Conservation (phyloP, 2,329 filamentous ascomycete species). For the Diaporthe destruens region DNA sequence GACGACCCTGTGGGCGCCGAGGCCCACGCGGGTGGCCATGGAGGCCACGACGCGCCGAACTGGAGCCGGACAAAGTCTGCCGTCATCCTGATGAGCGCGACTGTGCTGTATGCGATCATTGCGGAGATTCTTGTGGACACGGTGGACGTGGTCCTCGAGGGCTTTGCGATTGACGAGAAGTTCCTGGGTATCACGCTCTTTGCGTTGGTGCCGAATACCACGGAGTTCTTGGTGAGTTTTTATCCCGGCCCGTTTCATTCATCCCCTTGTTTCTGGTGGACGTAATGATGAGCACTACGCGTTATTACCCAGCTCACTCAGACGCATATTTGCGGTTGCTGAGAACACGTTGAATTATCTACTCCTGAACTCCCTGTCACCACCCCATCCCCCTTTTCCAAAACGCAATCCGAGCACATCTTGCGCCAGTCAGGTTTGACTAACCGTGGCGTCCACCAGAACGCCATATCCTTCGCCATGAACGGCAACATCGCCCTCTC, state of each 20-base stretch:
- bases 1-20: slow-evolving; percentile 57
- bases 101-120: slow-evolving; percentile 93
- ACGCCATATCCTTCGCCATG: slow-evolving; percentile 99
- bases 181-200: slow-evolving; percentile 97
- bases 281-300: slow-evolving; percentile 40
- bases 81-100: slow-evolving; percentile 88
- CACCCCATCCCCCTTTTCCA: background rate
- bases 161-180: slow-evolving; percentile 94
- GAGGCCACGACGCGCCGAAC: slow-evolving; percentile 97
- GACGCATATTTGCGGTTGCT: slow-evolving; percentile 35
- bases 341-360: slow-evolving; percentile 37
- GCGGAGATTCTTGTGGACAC: slow-evolving; percentile 97
- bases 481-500: slow-evolving; percentile 98
- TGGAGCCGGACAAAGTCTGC: slow-evolving; percentile 95
- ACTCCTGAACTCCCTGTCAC: slow-evolving; percentile 38
- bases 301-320: slow-evolving; percentile 43
- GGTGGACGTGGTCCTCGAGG: slow-evolving; percentile 94
- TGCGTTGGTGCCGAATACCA: slow-evolving; percentile 96
- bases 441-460: slow-evolving; percentile 65
- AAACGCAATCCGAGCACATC: background rate
- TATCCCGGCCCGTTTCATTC: background rate
- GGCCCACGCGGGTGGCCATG: slow-evolving; percentile 53
- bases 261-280: slow-evolving; percentile 10
- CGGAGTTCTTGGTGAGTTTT: slow-evolving; percentile 86
- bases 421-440: background rate